Percentiles rank a stretch among this genome's conserved stretches.
Conservation (phyloP, 2,329 filamentous ascomycete species). For the Ophiostoma quercus region DNA sequence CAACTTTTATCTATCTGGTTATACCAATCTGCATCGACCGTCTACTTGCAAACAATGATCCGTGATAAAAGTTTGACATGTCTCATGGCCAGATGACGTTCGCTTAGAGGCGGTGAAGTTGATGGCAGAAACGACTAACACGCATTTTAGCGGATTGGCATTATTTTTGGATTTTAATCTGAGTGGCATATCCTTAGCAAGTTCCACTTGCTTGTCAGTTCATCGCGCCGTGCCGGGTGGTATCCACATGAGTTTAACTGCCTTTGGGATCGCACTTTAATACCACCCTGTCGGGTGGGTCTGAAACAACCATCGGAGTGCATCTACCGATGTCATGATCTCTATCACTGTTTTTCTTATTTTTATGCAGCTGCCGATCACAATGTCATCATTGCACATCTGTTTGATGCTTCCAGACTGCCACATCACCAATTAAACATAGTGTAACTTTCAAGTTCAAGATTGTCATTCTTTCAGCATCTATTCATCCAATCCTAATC, state of each 20-base stretch:
- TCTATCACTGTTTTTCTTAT: not conserved
- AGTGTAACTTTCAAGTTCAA: too few species aligned
- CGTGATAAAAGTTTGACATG: not conserved
- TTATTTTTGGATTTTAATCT: not conserved
- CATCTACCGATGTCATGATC: not conserved
- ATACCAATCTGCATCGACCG: not conserved
- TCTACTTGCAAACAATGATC: not conserved
- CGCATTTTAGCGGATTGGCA: not conserved
- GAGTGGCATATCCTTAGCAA: not conserved
- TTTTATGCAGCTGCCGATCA: not conserved
- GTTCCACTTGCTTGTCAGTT: conserved; percentile 7
- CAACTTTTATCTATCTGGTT: not conserved
- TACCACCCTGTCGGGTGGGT: conserved; percentile 1
- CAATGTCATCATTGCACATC: too few species aligned
- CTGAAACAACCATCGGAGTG: not conserved
- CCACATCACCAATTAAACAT: too few species aligned
- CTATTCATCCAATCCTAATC: not conserved
- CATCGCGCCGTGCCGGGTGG: conserved; percentile 10
- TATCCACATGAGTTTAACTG: conserved; percentile 10
- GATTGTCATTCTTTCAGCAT: not conserved
- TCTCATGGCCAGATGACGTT: not conserved
- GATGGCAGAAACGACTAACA: conserved; percentile 21
- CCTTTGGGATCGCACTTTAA: conserved; percentile 1
- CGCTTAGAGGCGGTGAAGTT: conserved; percentile 17
- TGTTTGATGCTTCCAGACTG: too few species aligned